Base-by-base conservation (phyloP, 805 yeast genomes). In the Candida insectorum region DNA sequence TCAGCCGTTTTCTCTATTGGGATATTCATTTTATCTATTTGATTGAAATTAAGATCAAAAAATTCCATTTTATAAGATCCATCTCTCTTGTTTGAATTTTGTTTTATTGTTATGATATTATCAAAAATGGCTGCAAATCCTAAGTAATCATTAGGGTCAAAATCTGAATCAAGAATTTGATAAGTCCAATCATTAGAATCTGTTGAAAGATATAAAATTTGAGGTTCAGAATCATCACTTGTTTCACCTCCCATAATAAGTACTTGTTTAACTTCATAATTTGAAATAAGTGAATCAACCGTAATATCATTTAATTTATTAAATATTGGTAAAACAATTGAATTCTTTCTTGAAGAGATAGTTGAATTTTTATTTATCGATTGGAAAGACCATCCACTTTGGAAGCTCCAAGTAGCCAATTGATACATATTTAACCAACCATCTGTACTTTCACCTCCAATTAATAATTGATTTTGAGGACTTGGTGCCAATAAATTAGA, bases 351-450 rank as follows among this genome's bases (percentile, higher is more conserved):
- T 6, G 86, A 68, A 40, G 75, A 76, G 2, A 82, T 62, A 8
- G 43, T 40, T 6, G 33, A 26, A 23, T 58, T 56, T 16, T 42
- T 36, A 1, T 47, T 51, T 1, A 62, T 47, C 41, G 54, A 45
- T 24, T 56, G 44, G 51, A 77, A 83, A 3, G 84, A 71, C 94
- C 94, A 85, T 0, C 72, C 72, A 6, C 84, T 60, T 30, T 66
- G 63, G 40, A 75, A 77, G 45, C 78, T 79, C 85, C 88, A 83
- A 2, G 81, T 55, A 0, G 93, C 91, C 13, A 82, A 58, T 54
- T 84, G 93, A 45, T 71, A 70, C 79, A 84, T 74, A 41, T 75
- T 73, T 22, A 83, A 73, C 87, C 89, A 83, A 0, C 87, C 87
- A 2, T 58, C 47, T 5, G 52, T 45, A 3, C 85, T 71, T 33